These are phyloP conservation scores for Arabidopsis arenosa DNA, from an alignment of 345 rosid species.

Conservation along the genomic window DNA sequence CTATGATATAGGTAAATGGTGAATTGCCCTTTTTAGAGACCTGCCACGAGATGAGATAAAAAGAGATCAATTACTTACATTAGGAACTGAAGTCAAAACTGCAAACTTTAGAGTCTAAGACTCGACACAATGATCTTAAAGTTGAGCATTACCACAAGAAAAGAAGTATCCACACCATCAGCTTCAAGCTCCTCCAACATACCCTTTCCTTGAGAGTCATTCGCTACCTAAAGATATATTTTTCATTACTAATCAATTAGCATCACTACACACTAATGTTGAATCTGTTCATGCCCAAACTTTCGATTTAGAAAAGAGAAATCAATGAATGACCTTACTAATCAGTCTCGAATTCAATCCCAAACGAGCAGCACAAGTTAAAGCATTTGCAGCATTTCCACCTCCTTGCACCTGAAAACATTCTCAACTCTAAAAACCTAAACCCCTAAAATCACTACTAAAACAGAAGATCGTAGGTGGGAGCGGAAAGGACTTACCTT, in stretches of 20 bases:
- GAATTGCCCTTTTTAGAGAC: conserved; percentile 80
- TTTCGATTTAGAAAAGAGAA: background rate
- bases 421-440: background rate
- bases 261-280: conserved; percentile 7
- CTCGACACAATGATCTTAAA: background rate
- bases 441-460: background rate
- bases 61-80: background rate
- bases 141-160: conserved; percentile 54
- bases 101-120: background rate
- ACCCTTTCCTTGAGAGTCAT: conserved; percentile 62
- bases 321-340: conserved; percentile 51
- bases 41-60: conserved; percentile 45
- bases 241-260: conserved; percentile 2
- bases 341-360: conserved; percentile 67
- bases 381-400: conserved; percentile 74
- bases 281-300: conserved; percentile 5
- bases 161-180: conserved; percentile 71
- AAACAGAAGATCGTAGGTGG: background rate
- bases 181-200: conserved; percentile 60
- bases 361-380: conserved; percentile 67
- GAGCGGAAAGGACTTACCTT: conserved; percentile 45
- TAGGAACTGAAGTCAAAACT: background rate
- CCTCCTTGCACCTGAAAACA: conserved; percentile 68
- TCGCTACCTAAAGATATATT: conserved; percentile 49
- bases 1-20: conserved; percentile 82